Evolutionary conservation across 139 green algal genomes (phyloP).

Genomic region (Pseudopediastrum boryanum): DNA sequence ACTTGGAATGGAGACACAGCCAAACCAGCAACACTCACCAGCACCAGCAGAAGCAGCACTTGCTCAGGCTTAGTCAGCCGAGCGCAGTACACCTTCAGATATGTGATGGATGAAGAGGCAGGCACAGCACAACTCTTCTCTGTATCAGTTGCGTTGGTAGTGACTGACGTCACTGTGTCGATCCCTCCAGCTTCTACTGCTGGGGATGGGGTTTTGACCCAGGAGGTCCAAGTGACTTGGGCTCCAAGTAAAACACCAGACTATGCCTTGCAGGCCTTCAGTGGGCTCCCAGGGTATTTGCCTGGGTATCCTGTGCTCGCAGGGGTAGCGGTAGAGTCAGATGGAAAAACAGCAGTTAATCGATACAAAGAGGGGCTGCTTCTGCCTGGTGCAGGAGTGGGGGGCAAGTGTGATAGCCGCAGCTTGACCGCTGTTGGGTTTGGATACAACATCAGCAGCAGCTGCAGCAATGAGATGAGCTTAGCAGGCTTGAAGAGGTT

Average conservation of each 20-base stretch:
- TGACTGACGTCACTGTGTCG: neutral
- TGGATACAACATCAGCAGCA: conserved; percentile 53
- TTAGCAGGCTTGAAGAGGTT: conserved; percentile 33
- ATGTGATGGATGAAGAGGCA: too few relatives aligned
- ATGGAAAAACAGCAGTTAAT: neutral
- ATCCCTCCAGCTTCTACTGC: neutral
- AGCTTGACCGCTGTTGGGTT: conserved; percentile 14
- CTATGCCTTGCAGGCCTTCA: conserved; percentile 27
- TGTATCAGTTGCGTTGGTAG: conserved; percentile 10
- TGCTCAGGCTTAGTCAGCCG: too few relatives aligned
- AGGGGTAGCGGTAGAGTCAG: neutral
- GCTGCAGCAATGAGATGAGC: conserved; percentile 41
- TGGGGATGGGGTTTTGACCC: conserved; percentile 5
- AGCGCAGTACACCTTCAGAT: too few relatives aligned
- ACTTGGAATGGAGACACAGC: too few relatives aligned
- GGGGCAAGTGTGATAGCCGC: conserved; percentile 35
- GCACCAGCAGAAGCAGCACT: conserved; percentile 4
- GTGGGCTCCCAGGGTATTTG: conserved; percentile 58
- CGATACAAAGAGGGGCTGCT: conserved; percentile 34
- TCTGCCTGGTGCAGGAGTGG: conserved; percentile 16
- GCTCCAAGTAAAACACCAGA: neutral
- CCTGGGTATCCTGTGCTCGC: conserved; percentile 50
- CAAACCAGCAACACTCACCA: neutral
- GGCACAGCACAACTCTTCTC: neutral
- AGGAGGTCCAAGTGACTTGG: conserved; percentile 10